A percentile compares a stretch with the other conserved stretches of the same genome.
Conservation (phyloP, 495 filamentous ascomycete species). For the Bombardia bombarda region DNA sequence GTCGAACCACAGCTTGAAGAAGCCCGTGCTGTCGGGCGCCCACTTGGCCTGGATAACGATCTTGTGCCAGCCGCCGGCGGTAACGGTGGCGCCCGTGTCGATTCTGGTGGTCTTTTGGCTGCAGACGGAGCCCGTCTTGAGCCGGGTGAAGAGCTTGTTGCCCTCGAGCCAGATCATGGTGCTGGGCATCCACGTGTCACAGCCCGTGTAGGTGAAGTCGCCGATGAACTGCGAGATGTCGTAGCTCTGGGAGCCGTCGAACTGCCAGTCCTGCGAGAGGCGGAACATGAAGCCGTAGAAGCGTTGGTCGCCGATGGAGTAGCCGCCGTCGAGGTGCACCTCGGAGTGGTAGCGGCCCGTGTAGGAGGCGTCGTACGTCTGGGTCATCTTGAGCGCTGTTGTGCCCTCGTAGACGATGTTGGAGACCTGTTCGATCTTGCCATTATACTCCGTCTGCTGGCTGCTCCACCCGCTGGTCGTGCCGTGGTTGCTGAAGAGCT, state of each 20-base stretch:
- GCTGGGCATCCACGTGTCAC: conserved; percentile 46
- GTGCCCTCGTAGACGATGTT: conserved; percentile 36
- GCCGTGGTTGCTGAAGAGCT: conserved; percentile 41
- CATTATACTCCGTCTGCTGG: conserved; percentile 36
- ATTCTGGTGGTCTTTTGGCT: conserved; percentile 24
- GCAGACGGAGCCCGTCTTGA: conserved; percentile 35
- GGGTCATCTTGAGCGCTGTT: conserved; percentile 45
- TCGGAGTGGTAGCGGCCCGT: conserved; percentile 51
- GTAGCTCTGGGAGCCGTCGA: conserved; percentile 38
- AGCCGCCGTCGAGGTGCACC: conserved; percentile 37
- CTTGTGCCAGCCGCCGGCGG: conserved; percentile 41
- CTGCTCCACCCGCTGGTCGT: conserved; percentile 41
- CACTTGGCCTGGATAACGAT: conserved; percentile 43
- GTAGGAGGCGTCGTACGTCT: conserved; percentile 40
- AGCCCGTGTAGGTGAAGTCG: conserved; percentile 38
- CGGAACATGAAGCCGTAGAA: conserved; percentile 52
- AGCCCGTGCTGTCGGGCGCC: conserved; percentile 39
- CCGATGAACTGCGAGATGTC: conserved; percentile 52
- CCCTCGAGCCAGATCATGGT: conserved; percentile 47
- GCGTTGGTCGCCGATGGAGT: conserved; percentile 40
- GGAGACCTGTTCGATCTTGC: conserved; percentile 39
- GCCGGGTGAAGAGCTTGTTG: conserved; percentile 36
- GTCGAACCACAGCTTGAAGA: conserved; percentile 44
- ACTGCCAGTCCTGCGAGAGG: conserved; percentile 43
- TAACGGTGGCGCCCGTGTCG: conserved; percentile 30